Conservation (phyloP, 1,284 basidiomycete genomes). For the Spongiforma sp. region DNA sequence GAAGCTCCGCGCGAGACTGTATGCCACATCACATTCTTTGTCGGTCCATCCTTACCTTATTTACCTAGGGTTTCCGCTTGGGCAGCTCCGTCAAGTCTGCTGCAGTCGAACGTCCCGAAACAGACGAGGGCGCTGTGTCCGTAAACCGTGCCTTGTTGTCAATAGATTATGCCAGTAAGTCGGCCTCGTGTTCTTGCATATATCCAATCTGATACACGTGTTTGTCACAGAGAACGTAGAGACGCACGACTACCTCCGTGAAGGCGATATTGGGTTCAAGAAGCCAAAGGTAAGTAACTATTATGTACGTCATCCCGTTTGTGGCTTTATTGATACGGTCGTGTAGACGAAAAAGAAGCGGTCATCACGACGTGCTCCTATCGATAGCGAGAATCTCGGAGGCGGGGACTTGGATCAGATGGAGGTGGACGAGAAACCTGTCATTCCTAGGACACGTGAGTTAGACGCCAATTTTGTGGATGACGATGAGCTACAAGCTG, state of each 20-base stretch:
- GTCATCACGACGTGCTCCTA: constrained; percentile 69
- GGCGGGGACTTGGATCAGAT: constrained; percentile 59
- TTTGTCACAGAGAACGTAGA: constrained; percentile 88
- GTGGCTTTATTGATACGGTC: constrained; percentile 15
- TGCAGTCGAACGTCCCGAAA: constrained; percentile 48
- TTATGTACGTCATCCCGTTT: neutral
- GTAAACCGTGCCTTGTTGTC: constrained; percentile 85
- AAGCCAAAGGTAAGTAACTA: constrained; percentile 83
- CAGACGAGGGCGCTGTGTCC: constrained; percentile 61
- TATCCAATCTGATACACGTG: constrained; percentile 16
- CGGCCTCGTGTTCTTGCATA: neutral
- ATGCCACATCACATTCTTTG: constrained; percentile 28
- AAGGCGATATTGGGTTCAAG: constrained; percentile 93
- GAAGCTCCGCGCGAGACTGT: constrained; percentile 73
- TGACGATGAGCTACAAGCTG: constrained; percentile 97
- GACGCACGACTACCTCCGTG: constrained; percentile 86
- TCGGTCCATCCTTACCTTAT: constrained; percentile 13
- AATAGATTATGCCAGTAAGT: constrained; percentile 90
- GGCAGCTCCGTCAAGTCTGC: constrained; percentile 57
- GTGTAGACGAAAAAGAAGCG: constrained; percentile 93
- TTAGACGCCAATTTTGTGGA: constrained; percentile 92
- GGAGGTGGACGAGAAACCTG: constrained; percentile 77
- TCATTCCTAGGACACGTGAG: constrained; percentile 66
- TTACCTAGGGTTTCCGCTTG: constrained; percentile 77
- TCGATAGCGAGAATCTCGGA: constrained; percentile 65